Evolutionary conservation across 306 rosid species (phyloP), one percentile per base, ranked within the genome.

Genomic region (Cucurbita ficifolia): DNA sequence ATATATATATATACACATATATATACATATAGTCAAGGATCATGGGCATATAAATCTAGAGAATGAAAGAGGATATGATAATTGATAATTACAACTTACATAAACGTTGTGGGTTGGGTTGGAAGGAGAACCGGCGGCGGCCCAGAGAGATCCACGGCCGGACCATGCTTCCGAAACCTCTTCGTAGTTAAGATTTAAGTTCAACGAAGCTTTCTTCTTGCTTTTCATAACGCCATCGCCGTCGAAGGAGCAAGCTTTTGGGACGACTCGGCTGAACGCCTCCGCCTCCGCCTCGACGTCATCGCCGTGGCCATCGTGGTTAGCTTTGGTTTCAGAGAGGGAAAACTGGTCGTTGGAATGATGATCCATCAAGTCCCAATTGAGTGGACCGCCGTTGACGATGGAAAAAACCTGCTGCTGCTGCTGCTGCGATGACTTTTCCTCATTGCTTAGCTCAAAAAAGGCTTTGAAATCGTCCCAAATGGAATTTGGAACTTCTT

Each of bases 151-250:
- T 3, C 69, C 69, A 17, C 69, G 69, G 22, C 19, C 69, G 14
- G 69, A 61, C 69, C 69, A 61, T 17, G 69, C 69, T 5, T 61
- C 69, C 69, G 38, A 36, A 38, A 61, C 69, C 24, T 61, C 69
- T 38, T 61, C 45, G n/a, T 38, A 61, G 48, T 61, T 61, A 1
- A 61, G 48, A 61, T 61, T 61, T 38, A 61, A 61, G 22, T 61
- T 61, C 69, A 61, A 14, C 1, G 24, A 61, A 35, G n/a, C 24
- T 3, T 38, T 16, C 7, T 36, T 29, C 42, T 59, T 36, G 12
- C 7, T 36, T n/a, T 61, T 5, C 68, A 2, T 16, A 4, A 16
- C 10, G 42, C 5, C 65, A 7, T 13, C 9, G 43, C 5, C 11
- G 10, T 59, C 19, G 18, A 29, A 58, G 33, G 33, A 29, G 33